phyloP scores from a whole-genome alignment of 148 eudicot species.

The Rhododendron simsii region DNA sequence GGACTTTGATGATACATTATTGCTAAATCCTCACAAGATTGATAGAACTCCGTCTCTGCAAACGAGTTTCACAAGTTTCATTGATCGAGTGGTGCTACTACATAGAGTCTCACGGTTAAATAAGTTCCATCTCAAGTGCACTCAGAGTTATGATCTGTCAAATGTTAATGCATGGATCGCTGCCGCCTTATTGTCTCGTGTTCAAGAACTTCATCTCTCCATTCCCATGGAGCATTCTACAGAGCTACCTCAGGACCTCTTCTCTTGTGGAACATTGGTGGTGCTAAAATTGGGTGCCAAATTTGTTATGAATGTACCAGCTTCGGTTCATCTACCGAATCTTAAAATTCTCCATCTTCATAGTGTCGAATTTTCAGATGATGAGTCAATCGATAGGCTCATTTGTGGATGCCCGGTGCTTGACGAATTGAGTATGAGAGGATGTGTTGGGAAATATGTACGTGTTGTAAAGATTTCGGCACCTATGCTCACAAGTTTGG shows the following conservation, averaged over 20 bases:
- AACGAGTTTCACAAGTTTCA: neutral
- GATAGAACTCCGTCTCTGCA: neutral
- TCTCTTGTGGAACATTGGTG: conserved; percentile 2
- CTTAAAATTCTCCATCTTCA: conserved; percentile 11
- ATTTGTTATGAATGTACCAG: neutral
- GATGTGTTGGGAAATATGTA: neutral
- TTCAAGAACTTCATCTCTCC: conserved; percentile 9
- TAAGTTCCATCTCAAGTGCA: conserved; percentile 10
- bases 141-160: neutral
- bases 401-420: conserved; percentile 19
- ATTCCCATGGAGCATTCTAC: neutral
- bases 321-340: neutral
- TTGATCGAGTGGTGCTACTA: neutral
- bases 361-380: neutral
- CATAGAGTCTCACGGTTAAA: neutral
- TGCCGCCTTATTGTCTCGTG: neutral
- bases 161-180: conserved; percentile 1
- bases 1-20: conserved; percentile 1
- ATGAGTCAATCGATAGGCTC: conserved; percentile 5
- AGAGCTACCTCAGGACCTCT: neutral
- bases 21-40: neutral
- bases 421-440: conserved; percentile 3
- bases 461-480: neutral
- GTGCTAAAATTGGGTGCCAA: neutral
- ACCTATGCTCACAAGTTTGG: conserved; percentile 7